Base-by-base conservation (phyloP, 2,329 filamentous ascomycete genomes). In the Alternaria panax region DNA sequence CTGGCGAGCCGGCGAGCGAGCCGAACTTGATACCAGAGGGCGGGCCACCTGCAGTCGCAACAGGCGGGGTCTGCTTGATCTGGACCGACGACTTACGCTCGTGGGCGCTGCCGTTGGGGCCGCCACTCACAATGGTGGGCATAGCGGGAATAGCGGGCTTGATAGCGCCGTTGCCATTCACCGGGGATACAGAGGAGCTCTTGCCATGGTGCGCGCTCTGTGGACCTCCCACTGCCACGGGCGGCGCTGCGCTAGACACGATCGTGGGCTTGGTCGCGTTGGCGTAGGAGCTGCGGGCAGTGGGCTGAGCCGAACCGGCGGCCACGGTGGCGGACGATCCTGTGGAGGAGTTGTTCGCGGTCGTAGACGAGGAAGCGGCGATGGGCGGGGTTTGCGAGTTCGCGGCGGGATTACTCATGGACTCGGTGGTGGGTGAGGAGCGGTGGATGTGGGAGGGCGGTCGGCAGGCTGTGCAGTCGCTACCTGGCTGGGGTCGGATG, bases 1-100 rank as follows among this genome's bases (percentile, higher is more conserved):
- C 90, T 57, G 85, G 85, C 54, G 85, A 86, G 62, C 80, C 82
- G 59, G 81, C 91, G 74, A 92, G 82, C 59, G 87, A 93, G 67
- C 92, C 93, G 73, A 97, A 97, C 82, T 92, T 91, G 76, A 95
- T 91, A 68, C 83, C 85, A 9, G 70, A 71, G 54, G 74, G 75
- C 67, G 85, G 81, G 77, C 85, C 79, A 72, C 57, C 57, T 36
- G 57, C 45, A 36, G 81, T 85, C 63, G 83, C 84, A 36, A 59
- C 40, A 40, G 88, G 86, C 56, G 86, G 85, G 75, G 91, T 91
- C 70, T 92, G 90, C 78, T 88, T 93, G 83, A 97, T 97, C 73
- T 93, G 96, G 73, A 97, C 90, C 18, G 94, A 97, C 66, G 89
- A 97, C 82, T 96, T 97, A 77, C 92, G 88, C 75, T 84, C 86